Evolutionary conservation across 1,139 yeast genomes (phyloP).

Genomic region (Candida pseudoviswanathii): DNA sequence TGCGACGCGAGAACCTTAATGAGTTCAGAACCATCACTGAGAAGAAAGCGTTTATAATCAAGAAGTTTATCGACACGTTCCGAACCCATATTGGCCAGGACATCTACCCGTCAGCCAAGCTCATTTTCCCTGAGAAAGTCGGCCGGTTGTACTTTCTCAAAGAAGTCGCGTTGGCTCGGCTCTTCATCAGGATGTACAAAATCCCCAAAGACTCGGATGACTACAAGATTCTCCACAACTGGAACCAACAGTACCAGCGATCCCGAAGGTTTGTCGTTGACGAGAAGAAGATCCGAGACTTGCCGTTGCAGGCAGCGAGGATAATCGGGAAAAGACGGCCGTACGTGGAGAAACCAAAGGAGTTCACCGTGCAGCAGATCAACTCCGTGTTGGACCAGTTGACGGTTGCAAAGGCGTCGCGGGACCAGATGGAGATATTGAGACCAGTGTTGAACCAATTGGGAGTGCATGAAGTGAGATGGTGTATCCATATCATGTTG

Average conservation of each 20-base stretch:
- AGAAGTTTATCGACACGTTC: conserved; percentile 61
- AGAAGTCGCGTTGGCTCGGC: conserved; percentile 52
- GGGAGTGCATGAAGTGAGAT: conserved; percentile 66
- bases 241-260: conserved; percentile 42
- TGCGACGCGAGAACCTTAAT: conserved; percentile 28
- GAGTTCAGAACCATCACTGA: conserved; percentile 29
- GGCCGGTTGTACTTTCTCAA: conserved; percentile 53
- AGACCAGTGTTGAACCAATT: conserved; percentile 54
- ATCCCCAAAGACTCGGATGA: conserved; percentile 41
- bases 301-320: conserved; percentile 46
- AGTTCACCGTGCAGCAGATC: conserved; percentile 56
- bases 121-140: conserved; percentile 66
- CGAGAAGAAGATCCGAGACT: conserved; percentile 41
- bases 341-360: conserved; percentile 42
- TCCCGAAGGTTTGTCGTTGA: conserved; percentile 17
- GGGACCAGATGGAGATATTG: conserved; percentile 45
- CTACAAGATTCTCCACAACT: conserved; percentile 35
- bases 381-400: conserved; percentile 55
- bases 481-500: conserved; percentile 68
- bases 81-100: conserved; percentile 67
- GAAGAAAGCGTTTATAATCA: conserved; percentile 35
- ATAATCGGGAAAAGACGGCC: conserved; percentile 51
- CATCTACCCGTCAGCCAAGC: conserved; percentile 65
- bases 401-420: conserved; percentile 37
- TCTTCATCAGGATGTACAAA: conserved; percentile 37